phyloP scores from a whole-genome alignment of 208 protist species.

The Borovskyia barvae region DNA sequence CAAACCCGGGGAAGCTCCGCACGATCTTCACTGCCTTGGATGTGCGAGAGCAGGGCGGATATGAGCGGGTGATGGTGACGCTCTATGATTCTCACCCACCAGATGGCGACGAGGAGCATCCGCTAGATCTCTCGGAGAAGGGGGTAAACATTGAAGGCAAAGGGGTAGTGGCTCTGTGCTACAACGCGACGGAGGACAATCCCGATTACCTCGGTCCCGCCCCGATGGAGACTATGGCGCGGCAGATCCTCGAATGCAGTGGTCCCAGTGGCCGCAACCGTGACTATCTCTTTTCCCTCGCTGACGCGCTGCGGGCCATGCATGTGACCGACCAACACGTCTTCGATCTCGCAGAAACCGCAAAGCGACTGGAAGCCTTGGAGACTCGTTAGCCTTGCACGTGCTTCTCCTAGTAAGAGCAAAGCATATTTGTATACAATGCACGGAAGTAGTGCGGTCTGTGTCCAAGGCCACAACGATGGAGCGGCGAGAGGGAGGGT shows the following conservation, averaged over 20 bases:
- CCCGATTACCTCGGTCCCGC: conserved; percentile 61
- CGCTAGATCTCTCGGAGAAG: conserved; percentile 14
- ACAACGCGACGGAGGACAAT: conserved; percentile 70
- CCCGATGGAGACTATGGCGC: conserved; percentile 56
- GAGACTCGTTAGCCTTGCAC: too few species aligned
- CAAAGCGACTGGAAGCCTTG: conserved; percentile 30
- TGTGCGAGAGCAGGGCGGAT: conserved; percentile 64
- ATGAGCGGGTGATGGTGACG: conserved; percentile 46
- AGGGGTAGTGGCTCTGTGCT: conserved; percentile 57
- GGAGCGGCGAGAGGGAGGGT: too few species aligned
- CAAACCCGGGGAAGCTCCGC: conserved; percentile 35
- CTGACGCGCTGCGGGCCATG: conserved; percentile 51
- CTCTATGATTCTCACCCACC: conserved; percentile 36
- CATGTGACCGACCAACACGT: conserved; percentile 60
- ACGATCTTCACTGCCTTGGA: conserved; percentile 59
- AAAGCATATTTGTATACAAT: too few species aligned
- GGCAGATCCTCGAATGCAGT: conserved; percentile 46
- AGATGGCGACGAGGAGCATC: conserved; percentile 3
- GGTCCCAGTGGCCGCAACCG: conserved; percentile 66
- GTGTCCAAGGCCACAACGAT: too few species aligned
- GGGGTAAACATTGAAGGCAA: conserved; percentile 16
- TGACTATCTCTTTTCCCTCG: conserved; percentile 77
- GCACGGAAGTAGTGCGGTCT: too few species aligned
- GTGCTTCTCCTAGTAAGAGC: too few species aligned
- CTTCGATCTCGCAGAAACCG: conserved; percentile 54